phyloP scores from a whole-genome alignment of 2,329 filamentous ascomycete species.

The Colletotrichum sp. region DNA sequence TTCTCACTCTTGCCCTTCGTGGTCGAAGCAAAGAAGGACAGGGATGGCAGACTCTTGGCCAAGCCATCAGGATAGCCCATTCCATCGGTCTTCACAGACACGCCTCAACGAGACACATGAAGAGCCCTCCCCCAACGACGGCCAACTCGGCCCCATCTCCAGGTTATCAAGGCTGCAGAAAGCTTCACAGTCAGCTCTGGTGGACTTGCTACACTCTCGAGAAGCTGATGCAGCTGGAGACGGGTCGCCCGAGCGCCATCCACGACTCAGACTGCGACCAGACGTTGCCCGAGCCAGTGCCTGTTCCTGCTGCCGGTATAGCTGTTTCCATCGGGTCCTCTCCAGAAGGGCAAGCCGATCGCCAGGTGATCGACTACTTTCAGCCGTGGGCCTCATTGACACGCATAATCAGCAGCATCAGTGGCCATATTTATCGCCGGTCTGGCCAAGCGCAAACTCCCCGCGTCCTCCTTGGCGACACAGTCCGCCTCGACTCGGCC shows the following conservation, averaged over 20 bases:
- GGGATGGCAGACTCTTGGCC: slow-evolving; percentile 29
- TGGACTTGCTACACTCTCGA: slow-evolving; percentile 61
- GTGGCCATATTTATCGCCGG: neutral
- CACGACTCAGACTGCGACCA: slow-evolving; percentile 23
- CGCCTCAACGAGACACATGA: neutral
- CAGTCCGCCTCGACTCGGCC: slow-evolving; percentile 19
- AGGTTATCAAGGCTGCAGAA: slow-evolving; percentile 33
- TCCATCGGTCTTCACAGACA: slow-evolving; percentile 29
- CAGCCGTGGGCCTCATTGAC: slow-evolving; percentile 20
- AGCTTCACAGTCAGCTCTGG: slow-evolving; percentile 54
- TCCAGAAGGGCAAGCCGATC: neutral
- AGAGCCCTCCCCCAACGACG: neutral
- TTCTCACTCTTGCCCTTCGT: slow-evolving; percentile 23
- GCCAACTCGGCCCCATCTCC: neutral
- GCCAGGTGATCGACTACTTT: slow-evolving; percentile 15
- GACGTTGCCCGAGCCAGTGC: neutral
- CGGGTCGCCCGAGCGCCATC: slow-evolving; percentile 25
- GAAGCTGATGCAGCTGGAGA: slow-evolving; percentile 29
- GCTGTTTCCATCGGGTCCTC: neutral
- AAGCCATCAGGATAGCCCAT: slow-evolving; percentile 28
- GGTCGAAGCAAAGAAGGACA: slow-evolving; percentile 27
- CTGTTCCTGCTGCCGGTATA: neutral
- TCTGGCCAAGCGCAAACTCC: neutral
- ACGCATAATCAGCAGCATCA: slow-evolving; percentile 21
- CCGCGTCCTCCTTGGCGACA: slow-evolving; percentile 11